Evolutionary conservation across 1,284 basidiomycete genomes (phyloP), one percentile per base, ranked within the genome.

Genomic region (Hemileccinum hortonii): DNA sequence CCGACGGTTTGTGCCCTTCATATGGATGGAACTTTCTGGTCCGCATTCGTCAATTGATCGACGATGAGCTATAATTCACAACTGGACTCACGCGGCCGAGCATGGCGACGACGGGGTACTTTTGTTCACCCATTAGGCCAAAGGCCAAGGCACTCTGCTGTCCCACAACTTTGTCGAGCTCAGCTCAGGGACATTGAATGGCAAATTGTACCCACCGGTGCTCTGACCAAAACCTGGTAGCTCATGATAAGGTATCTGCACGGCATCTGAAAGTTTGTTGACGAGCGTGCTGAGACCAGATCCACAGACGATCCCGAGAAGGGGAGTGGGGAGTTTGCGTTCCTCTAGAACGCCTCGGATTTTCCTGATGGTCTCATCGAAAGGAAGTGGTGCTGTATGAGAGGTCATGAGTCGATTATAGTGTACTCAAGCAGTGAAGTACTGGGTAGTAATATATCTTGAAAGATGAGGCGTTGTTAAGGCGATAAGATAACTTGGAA

Each of bases 71-170:
- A 24, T 16, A 35, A 15, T 32, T 7, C 8, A 15, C 3, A 5
- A 32, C 30, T 7, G 32, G 19, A 70, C 79, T 52, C 63, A 90
- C 89, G 61, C 90, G 77, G 58, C 91, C 90, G 21, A 93, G 82
- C 86, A 92, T 92, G 2, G 85, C 90, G 2, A 93, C 88, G 3
- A 90, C 89, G 0, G 90, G 87, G 0, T 87, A 77, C 61, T 69
- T 75, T 14, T 73, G 78, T 30, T 70, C 67, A 2, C 88, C 84
- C 58, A 92, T 73, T 36, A 84, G 70, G 5, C 91, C 91, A 70
- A 94, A 92, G 0, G 88, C 90, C 18, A 94, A 75, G 9, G 76
- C 70, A 53, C 87, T 90, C 67, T 82, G 81, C 62, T 94, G 92
- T 19, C 92, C 92, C 22, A 70, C 71, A 11, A 92, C 91, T 83